These are phyloP conservation scores for Aspergillus melleus DNA, from an alignment of 2,329 filamentous ascomycete species.

Conservation along the genomic window DNA sequence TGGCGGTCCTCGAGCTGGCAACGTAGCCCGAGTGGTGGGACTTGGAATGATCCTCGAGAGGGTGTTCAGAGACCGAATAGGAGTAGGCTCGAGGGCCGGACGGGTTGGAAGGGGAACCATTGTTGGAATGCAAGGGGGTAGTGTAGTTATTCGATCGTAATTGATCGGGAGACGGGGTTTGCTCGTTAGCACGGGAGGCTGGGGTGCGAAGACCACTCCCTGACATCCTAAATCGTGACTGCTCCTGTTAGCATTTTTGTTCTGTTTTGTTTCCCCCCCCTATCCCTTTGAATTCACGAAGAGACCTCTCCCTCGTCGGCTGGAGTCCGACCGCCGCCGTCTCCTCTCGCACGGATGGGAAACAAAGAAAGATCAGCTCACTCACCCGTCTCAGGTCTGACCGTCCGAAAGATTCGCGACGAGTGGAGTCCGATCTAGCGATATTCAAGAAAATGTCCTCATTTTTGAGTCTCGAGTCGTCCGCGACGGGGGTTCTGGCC, in stretches of 20 bases:
- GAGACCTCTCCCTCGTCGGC: neutral
- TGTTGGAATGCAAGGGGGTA: constrained; percentile 36
- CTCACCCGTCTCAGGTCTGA: constrained; percentile 43
- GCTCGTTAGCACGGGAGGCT: constrained; percentile 31
- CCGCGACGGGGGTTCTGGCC: constrained; percentile 34
- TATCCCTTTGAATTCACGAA: constrained; percentile 17
- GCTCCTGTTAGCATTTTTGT: constrained; percentile 8
- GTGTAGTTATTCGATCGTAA: constrained; percentile 31
- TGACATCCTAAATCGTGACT: constrained; percentile 42
- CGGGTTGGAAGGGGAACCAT: constrained; percentile 31
- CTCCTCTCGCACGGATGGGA: neutral
- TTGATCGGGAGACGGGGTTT: constrained; percentile 40
- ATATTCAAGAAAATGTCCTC: constrained; percentile 51
- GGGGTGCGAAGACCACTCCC: constrained; percentile 36
- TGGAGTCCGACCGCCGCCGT: too few species aligned
- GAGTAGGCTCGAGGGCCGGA: constrained; percentile 28
- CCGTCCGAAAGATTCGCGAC: constrained; percentile 38
- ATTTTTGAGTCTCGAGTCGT: constrained; percentile 40
- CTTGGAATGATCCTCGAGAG: constrained; percentile 39
- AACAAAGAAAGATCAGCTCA: constrained; percentile 7
- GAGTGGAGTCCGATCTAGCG: constrained; percentile 41
- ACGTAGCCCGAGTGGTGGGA: constrained; percentile 34
- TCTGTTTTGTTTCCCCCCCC: neutral
- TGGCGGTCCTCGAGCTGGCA: constrained; percentile 36
- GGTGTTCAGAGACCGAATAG: constrained; percentile 38